These are phyloP conservation scores for Xerocomus amazonicus DNA, from an alignment of 1,284 basidiomycete species.

Conservation along the genomic window DNA sequence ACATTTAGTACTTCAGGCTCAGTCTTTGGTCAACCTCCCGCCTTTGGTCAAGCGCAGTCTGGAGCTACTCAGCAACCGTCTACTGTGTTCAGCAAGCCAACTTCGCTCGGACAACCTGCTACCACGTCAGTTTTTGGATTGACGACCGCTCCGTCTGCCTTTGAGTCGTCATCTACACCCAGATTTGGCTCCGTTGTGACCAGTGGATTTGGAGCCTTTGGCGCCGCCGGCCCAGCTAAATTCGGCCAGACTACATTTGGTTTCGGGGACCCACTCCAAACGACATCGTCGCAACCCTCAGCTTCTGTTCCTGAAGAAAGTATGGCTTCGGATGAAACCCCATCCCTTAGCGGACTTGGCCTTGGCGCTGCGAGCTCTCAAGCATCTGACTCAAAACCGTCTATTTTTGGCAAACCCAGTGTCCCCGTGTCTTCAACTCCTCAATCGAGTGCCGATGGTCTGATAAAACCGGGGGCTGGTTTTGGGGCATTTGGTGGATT, in stretches of 20 bases:
- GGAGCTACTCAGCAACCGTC: slow-evolving; percentile 18
- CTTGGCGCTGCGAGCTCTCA: slow-evolving; percentile 32
- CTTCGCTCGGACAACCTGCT: slow-evolving; percentile 32
- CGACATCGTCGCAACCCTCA: slow-evolving; percentile 8
- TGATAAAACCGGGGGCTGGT: slow-evolving; percentile 39
- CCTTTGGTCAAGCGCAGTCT: slow-evolving; percentile 15
- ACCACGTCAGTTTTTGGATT: slow-evolving; percentile 16
- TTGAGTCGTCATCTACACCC: background rate
- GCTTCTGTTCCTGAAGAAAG: slow-evolving; percentile 33
- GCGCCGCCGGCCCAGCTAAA: slow-evolving; percentile 25
- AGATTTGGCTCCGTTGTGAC: slow-evolving; percentile 22
- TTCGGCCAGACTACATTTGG: slow-evolving; percentile 37
- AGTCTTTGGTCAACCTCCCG: slow-evolving; percentile 18
- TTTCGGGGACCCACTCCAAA: slow-evolving; percentile 15
- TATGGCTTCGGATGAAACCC: slow-evolving; percentile 36
- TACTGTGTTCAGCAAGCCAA: slow-evolving; percentile 19
- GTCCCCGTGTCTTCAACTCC: slow-evolving; percentile 8
- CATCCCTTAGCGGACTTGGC: slow-evolving; percentile 36
- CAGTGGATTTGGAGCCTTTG: slow-evolving; percentile 34
- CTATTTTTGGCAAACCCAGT: slow-evolving; percentile 35
- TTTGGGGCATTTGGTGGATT: slow-evolving; percentile 39
- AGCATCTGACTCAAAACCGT: slow-evolving; percentile 27
- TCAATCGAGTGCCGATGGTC: slow-evolving; percentile 11
- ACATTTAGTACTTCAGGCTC: slow-evolving; percentile 10
- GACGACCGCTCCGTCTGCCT: background rate